Conservation (phyloP, 371 early-diverging fungal species). For the Cokeromyces recurvatus region DNA sequence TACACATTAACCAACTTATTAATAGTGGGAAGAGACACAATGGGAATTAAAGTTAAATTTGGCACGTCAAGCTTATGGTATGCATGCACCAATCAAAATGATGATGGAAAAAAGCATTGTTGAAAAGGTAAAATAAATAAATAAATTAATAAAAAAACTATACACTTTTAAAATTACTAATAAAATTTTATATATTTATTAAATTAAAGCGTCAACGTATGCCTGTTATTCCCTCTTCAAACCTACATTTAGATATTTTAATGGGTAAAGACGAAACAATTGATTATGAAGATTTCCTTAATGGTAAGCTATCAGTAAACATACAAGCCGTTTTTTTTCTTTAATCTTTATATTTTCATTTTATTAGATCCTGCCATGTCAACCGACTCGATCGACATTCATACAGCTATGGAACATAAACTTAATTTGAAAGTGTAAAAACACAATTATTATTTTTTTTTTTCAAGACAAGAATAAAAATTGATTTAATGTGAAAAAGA, state of each 20-base stretch:
- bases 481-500: no score
- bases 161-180: not conserved
- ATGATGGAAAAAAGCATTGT: conserved; percentile 84
- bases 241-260: conserved; percentile 82
- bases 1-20: no score
- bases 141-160: not conserved
- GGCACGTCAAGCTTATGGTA: conserved; percentile 77
- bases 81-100: conserved; percentile 86
- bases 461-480: no score
- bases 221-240: conserved; percentile 69
- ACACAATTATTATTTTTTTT: no score
- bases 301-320: conserved; percentile 42
- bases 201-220: conserved; percentile 39
- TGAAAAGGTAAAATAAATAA: conserved; percentile 68
- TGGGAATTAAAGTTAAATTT: conserved; percentile 73
- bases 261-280: conserved; percentile 82
- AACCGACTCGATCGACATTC: conserved; percentile 60
- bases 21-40: conserved; percentile 82
- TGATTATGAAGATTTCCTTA: conserved; percentile 88
- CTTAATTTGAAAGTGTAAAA: conserved; percentile 32
- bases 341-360: not conserved
- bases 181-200: no score
- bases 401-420: conserved; percentile 64
- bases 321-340: not conserved
- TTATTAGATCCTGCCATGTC: conserved; percentile 54